Conservation (phyloP, 2,329 filamentous ascomycete species). For the Pseudogymnoascus sp. region DNA sequence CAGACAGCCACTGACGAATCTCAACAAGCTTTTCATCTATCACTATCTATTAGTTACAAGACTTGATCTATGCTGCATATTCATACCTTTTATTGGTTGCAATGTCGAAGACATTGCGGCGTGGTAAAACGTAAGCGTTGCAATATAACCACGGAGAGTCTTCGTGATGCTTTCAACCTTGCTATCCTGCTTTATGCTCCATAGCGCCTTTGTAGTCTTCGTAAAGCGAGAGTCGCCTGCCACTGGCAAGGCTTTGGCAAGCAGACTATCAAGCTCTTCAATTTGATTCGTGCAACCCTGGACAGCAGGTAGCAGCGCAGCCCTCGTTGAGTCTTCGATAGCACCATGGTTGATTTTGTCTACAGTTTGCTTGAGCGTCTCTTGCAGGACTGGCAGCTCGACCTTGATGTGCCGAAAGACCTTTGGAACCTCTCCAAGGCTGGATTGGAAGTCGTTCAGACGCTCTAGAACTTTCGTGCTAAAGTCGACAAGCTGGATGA, state of each 20-base stretch:
- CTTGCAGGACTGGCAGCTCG: slow-evolving; percentile 11
- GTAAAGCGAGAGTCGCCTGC: slow-evolving; percentile 5
- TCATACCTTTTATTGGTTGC: slow-evolving; percentile 10
- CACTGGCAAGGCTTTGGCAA: slow-evolving; percentile 6
- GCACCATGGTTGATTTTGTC: slow-evolving; percentile 3
- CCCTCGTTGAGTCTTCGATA: slow-evolving; percentile 2
- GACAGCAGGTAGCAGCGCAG: not conserved
- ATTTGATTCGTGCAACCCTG: slow-evolving; percentile 11
- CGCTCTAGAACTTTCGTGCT: slow-evolving; percentile 10
- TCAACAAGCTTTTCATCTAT: not conserved
- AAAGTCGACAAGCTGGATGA: slow-evolving; percentile 17
- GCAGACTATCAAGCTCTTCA: slow-evolving; percentile 10
- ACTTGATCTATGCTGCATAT: not conserved
- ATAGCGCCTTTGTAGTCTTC: slow-evolving; percentile 11
- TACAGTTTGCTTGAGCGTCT: slow-evolving; percentile 9
- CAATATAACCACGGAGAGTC: slow-evolving; percentile 9
- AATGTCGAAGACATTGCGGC: slow-evolving; percentile 10
- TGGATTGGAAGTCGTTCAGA: slow-evolving; percentile 9
- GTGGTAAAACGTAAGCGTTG: slow-evolving; percentile 12
- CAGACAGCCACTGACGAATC: slow-evolving; percentile 28
- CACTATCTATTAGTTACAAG: not conserved
- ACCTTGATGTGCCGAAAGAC: slow-evolving; percentile 2
- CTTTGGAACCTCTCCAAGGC: not conserved
- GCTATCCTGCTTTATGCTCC: slow-evolving; percentile 8
- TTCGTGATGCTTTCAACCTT: slow-evolving; percentile 11